Evolutionary conservation across 169 alveolate species (phyloP).

Genomic region (Cryptosporidium andersoni): DNA sequence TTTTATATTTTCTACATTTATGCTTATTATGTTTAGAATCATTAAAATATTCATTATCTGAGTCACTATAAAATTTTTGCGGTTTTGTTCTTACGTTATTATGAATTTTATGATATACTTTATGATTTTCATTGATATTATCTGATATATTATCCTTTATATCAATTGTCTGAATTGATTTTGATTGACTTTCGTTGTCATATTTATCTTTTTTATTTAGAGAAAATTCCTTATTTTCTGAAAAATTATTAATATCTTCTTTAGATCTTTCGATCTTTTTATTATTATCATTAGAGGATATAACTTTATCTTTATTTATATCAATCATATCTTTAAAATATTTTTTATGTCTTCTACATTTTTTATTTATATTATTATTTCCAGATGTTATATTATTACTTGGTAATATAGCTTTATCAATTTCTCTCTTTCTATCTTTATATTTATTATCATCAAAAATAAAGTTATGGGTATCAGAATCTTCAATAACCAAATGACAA

Average conservation of each 20-base stretch:
- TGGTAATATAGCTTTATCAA: neutral
- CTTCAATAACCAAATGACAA: constrained; percentile 61
- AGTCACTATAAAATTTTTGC: neutral
- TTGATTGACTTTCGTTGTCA: neutral
- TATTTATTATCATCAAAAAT: neutral
- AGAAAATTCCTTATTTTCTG: neutral
- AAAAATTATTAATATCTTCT: neutral
- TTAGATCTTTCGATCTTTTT: neutral
- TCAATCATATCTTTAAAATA: neutral
- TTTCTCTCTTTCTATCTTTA: neutral
- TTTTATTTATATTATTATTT: neutral
- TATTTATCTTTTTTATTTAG: neutral
- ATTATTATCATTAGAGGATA: neutral
- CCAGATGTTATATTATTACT: neutral
- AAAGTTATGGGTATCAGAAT: neutral
- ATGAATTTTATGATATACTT: neutral
- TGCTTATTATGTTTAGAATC: too few relatives aligned
- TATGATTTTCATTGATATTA: neutral
- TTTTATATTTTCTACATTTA: too few relatives aligned
- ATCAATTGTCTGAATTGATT: neutral
- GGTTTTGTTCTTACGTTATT: neutral
- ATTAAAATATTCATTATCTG: too few relatives aligned
- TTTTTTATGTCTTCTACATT: neutral
- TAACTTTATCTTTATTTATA: neutral
- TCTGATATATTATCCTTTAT: neutral